Conservation (phyloP, 2,329 filamentous ascomycete species). For the Phoma sp. region DNA sequence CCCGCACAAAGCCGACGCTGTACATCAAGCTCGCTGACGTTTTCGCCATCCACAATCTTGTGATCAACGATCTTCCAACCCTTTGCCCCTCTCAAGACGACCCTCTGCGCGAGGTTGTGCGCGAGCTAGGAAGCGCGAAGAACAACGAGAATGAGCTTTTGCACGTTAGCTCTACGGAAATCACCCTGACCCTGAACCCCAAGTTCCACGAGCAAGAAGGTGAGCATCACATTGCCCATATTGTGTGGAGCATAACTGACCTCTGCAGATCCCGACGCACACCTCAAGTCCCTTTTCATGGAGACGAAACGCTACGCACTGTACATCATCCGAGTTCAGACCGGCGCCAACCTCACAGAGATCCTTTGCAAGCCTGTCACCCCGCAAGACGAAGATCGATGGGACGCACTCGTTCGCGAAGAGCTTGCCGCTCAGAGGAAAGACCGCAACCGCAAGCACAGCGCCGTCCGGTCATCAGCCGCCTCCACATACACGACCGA, state of each 20-base stretch:
- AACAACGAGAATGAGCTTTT: conserved; percentile 94
- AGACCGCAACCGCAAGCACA: conserved; percentile 58
- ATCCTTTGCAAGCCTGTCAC: conserved; percentile 91
- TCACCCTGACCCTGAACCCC: conserved; percentile 86
- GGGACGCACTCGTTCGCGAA: conserved; percentile 79
- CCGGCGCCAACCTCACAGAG: conserved; percentile 88
- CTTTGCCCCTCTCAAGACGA: conserved; percentile 86
- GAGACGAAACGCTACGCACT: conserved; percentile 96
- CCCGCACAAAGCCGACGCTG: conserved; percentile 94
- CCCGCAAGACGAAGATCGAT: conserved; percentile 86
- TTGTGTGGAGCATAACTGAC: conserved; percentile 27
- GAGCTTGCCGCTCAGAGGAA: conserved; percentile 65
- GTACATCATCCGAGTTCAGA: conserved; percentile 97
- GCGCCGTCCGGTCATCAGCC: conserved; percentile 75
- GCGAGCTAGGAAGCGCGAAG: conserved; percentile 94
- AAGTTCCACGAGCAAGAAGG: conserved; percentile 85
- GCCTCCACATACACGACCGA: conserved; percentile 74
- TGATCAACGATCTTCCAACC: conserved; percentile 76
- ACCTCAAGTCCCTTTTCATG: conserved; percentile 92
- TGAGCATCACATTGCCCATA: conserved; percentile 38
- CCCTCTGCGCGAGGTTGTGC: conserved; percentile 85
- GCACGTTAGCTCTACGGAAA: conserved; percentile 84
- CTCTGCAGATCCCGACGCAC: conserved; percentile 79
- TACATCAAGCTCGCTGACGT: conserved; percentile 99
- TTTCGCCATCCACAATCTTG: conserved; percentile 90